Evolutionary conservation across 176 grass and related monocot genomes (phyloP).

Genomic region (Olyra latifolia): DNA sequence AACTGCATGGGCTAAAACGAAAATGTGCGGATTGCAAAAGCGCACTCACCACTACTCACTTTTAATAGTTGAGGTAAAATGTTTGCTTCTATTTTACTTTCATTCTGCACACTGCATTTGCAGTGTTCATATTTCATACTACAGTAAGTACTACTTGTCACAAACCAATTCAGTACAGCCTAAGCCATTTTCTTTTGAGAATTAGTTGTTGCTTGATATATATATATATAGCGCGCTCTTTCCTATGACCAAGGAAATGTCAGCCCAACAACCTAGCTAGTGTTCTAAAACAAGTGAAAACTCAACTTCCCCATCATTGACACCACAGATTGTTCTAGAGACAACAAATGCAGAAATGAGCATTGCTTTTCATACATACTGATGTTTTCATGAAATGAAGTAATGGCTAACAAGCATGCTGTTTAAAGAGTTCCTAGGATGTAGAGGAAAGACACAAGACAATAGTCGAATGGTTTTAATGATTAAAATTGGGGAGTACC

Average conservation of each 20-base stretch:
- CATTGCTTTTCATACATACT: neutral
- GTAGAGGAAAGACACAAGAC: neutral
- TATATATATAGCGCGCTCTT: neutral
- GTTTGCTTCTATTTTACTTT: constrained; percentile 36
- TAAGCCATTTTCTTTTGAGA: no score
- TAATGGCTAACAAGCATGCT: neutral
- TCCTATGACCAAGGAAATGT: constrained; percentile 14
- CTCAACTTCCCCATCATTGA: constrained; percentile 12
- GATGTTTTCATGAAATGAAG: neutral
- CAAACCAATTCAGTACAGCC: neutral
- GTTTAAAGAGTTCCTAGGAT: neutral
- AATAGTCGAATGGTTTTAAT: neutral
- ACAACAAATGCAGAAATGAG: neutral
- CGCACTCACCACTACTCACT: no score
- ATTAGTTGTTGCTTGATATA: constrained; percentile 21
- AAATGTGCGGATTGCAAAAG: no score
- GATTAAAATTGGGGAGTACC: neutral
- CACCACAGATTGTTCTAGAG: constrained; percentile 22
- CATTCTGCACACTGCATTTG: constrained; percentile 10
- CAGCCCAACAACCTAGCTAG: constrained; percentile 9
- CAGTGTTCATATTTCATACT: constrained; percentile 24
- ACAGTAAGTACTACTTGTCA: constrained; percentile 10
- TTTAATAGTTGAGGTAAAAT: no score
- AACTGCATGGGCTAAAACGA: no score
- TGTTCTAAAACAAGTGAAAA: neutral